Evolutionary conservation across 495 filamentous ascomycete species (phyloP), one percentile per base, ranked within the genome.

Genomic region (Hypoxylon intermedium): DNA sequence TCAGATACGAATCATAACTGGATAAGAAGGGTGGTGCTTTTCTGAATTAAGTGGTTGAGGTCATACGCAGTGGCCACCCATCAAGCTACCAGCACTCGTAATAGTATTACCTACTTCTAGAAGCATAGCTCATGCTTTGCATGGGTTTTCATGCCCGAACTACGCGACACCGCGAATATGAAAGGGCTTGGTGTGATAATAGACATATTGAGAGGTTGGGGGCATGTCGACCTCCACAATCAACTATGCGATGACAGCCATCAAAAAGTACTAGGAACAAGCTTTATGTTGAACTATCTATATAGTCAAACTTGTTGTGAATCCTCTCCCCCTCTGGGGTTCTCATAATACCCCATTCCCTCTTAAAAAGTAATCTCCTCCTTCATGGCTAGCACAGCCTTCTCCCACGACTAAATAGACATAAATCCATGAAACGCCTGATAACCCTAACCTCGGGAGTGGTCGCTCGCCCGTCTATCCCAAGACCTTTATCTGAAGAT

Each of bases 211-310:
- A n/a, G n/a, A n/a, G n/a, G n/a, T n/a, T n/a, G n/a, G n/a, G n/a
- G n/a, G n/a, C n/a, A n/a, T n/a, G n/a, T n/a, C n/a, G n/a, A 74
- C 52, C 54, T 76, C 69, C 16, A 76, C 41, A 6, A 51, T 71
- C 44, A 57, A 72, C 16, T 55, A 49, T 20, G 41, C 2, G 37
- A 40, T 38, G 43, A 51, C 15, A n/a, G n/a, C n/a, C 24, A 26
- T 26, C 7, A 26, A 26, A 26, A 26, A 26, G 24, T 21, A 49
- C 49, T 18, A 12, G 46, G 16, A 36, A 34, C 38, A 51, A 46
- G 53, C 19, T 52, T 37, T 12, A 52, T 44, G 45, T 20, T n/a
- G n/a, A n/a, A 36, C 15, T 53, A 60, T 24, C 9, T 57, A 48
- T 40, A 33, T 60, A 47, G 42, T 21, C 31, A 44, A 53, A 21